Base-by-base conservation (phyloP, 2,329 filamentous ascomycete genomes). In the Beauveria brongniartii region DNA sequence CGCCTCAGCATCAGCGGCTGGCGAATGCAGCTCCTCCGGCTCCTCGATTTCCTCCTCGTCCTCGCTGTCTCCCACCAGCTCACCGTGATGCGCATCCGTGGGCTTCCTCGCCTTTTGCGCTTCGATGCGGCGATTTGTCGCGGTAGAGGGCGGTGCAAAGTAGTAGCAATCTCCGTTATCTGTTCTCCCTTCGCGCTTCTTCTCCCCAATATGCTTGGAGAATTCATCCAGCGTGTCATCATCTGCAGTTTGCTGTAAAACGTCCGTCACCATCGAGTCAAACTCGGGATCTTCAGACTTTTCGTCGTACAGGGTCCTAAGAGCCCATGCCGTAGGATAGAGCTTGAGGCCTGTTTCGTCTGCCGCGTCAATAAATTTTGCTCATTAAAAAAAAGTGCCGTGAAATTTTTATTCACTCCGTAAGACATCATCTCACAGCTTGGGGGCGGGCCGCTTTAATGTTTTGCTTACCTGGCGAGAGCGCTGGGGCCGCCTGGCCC, bases 221-320 rank as follows among this genome's bases (percentile, higher is more conserved):
- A 86, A 87, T 64, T 81, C 75, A 44, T 76, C 71, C 56, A 81
- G 68, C 1, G 82, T 81, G 43, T 79, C 77, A 43, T 72, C 67
- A 64, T 81, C 79, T n/a, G 83, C 83, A 20, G 78, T 81, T 67
- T 85, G 82, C 65, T 77, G 75, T 69, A 80, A 85, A 50, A 87
- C 76, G 63, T 81, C 78, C 70, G 84, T 80, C 51, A 87, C 73
- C 76, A 86, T 80, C 63, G 75, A 72, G 62, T 86, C 74, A 66
- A 86, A 84, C 41, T 73, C 73, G 18, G 76, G 71, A 65, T 85
- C 77, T 44, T 73, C 70, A 50, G 76, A 75, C 63, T 80, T 78
- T 67, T 86, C 82, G 65, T 87, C 82, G 70, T 84, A 87, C 63
- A 86, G 75, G 16, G 77, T 80, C 58, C 83, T 78, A 62, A 87